phyloP scores from a whole-genome alignment of 2,329 filamentous ascomycete genomes.

The Aspergillus fumigatiaffinis region DNA sequence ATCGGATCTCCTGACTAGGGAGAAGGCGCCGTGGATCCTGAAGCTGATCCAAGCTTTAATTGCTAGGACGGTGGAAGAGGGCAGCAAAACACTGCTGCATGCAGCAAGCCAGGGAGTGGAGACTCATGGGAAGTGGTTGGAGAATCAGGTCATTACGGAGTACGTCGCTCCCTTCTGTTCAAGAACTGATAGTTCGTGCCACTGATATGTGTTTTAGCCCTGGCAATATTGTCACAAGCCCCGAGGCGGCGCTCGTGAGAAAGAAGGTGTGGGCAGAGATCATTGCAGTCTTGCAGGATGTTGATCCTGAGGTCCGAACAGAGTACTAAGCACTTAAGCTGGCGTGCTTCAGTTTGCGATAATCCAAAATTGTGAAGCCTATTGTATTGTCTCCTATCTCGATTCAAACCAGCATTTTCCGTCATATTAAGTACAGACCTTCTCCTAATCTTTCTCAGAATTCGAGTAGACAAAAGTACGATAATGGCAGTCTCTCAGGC shows the following conservation, averaged over 20 bases:
- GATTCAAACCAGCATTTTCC: no score
- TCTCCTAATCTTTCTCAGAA: neutral
- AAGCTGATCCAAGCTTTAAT: conserved; percentile 7
- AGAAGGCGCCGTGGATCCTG: conserved; percentile 9
- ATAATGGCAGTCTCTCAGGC: neutral
- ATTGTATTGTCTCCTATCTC: neutral
- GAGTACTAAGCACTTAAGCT: neutral
- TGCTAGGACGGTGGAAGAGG: conserved; percentile 7
- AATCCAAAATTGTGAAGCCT: neutral
- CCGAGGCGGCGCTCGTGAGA: neutral
- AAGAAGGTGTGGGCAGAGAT: neutral
- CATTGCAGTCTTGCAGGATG: neutral
- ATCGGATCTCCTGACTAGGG: conserved; percentile 11
- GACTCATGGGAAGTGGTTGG: conserved; percentile 11
- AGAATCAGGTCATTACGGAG: conserved; percentile 9
- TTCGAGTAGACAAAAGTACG: neutral
- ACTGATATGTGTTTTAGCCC: neutral
- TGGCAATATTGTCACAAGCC: neutral
- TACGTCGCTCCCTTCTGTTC: neutral
- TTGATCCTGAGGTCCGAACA: neutral
- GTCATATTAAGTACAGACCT: neutral
- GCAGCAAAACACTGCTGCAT: conserved; percentile 12
- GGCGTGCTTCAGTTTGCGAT: no score
- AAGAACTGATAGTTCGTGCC: neutral
- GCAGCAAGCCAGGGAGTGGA: conserved; percentile 3